A percentile compares a stretch with the other conserved stretches of the same genome.
Evolutionary conservation across 768 basidiomycete species (phyloP).

Genomic region (Tricholoma bakamatsutake): DNA sequence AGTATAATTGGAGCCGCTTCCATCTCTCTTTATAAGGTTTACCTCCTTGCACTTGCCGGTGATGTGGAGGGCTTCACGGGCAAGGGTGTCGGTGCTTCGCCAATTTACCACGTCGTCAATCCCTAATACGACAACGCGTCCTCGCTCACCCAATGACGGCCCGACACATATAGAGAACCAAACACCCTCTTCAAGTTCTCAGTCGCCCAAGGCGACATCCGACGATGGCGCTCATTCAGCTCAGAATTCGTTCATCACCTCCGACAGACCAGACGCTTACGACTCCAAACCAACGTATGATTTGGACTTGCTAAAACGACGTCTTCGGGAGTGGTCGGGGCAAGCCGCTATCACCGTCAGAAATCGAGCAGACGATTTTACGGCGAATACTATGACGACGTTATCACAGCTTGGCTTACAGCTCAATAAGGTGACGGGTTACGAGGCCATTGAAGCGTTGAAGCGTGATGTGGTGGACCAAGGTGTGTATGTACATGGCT

Average conservation of each 20-base stretch:
- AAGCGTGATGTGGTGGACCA: conserved; percentile 73
- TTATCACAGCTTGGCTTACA: conserved; percentile 73
- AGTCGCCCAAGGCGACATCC: conserved; percentile 5
- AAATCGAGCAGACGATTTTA: conserved; percentile 51
- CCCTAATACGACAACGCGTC: conserved; percentile 26
- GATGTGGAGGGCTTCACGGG: conserved; percentile 31
- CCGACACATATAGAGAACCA: conserved; percentile 3
- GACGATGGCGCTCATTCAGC: background rate
- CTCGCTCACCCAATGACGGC: conserved; percentile 2
- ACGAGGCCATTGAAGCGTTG: conserved; percentile 81
- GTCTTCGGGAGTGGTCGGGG: conserved; percentile 47
- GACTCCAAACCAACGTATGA: conserved; percentile 17
- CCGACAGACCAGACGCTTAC: background rate
- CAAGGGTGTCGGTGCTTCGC: conserved; percentile 22
- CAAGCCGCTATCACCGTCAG: conserved; percentile 41
- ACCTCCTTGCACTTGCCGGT: conserved; percentile 4
- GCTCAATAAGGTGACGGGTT: conserved; percentile 87
- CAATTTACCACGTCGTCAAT: conserved; percentile 20
- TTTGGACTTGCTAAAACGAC: conserved; percentile 33
- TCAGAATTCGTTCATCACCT: background rate
- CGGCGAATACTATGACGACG: conserved; percentile 46
- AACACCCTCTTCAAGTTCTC: conserved; percentile 10
- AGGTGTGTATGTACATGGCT: conserved; percentile 42
- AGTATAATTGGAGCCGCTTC: background rate
- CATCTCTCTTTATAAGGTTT: background rate